Percentiles rank a stretch among this genome's conserved stretches.
Evolutionary conservation across 768 basidiomycete genomes (phyloP).

Genomic region (Boletus huronensis): DNA sequence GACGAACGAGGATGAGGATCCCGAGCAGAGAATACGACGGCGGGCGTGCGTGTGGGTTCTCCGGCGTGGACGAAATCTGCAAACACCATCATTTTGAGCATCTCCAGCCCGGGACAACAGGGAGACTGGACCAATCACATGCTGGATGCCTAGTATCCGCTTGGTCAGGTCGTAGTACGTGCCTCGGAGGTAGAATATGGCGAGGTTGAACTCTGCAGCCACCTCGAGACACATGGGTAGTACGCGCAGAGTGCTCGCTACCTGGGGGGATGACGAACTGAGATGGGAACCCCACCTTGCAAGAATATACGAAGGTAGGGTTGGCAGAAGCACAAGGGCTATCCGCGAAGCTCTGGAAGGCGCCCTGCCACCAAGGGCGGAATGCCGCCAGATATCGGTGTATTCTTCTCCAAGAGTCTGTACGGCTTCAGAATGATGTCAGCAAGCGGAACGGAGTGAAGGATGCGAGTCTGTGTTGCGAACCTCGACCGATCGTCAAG

Average conservation of each 20-base stretch:
- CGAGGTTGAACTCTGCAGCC: conserved; percentile 69
- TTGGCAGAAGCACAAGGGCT: conserved; percentile 61
- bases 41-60: conserved; percentile 66
- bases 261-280: conserved; percentile 30
- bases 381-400: conserved; percentile 77
- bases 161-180: conserved; percentile 74
- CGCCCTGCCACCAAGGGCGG: conserved; percentile 36
- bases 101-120: not conserved
- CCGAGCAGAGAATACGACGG: conserved; percentile 89
- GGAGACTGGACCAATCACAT: conserved; percentile 45
- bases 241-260: conserved; percentile 30
- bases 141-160: conserved; percentile 62
- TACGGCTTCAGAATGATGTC: conserved; percentile 43
- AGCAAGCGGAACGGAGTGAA: conserved; percentile 1
- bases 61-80: conserved; percentile 71
- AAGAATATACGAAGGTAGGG: conserved; percentile 61
- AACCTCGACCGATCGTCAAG: conserved; percentile 73
- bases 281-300: conserved; percentile 46
- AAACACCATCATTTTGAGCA: conserved; percentile 6
- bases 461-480: conserved; percentile 7
- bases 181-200: conserved; percentile 75
- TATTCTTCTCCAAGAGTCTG: conserved; percentile 93
- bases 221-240: conserved; percentile 55
- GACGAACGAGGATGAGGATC: conserved; percentile 60
- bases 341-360: conserved; percentile 47